Percentiles rank a stretch among this genome's conserved stretches.
Evolutionary conservation across 495 filamentous ascomycete species (phyloP).

Genomic region (Neurospora intermedia): DNA sequence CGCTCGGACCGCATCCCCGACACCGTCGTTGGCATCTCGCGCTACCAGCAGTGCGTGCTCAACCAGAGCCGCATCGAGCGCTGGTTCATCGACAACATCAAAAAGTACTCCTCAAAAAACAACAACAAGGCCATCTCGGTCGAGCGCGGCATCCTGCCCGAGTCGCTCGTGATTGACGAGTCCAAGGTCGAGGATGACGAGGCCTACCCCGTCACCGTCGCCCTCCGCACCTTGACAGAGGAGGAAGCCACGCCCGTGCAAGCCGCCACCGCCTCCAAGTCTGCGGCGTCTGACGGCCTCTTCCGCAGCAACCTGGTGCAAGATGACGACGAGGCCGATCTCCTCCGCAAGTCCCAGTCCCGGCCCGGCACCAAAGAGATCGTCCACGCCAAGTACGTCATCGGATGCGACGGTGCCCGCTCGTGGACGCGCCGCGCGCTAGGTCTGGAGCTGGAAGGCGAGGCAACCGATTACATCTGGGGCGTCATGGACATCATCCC

Average conservation of each 20-base stretch:
- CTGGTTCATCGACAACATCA: slow-evolving; percentile 43
- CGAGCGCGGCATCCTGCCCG: slow-evolving; percentile 42
- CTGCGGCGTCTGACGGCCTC: slow-evolving; percentile 30
- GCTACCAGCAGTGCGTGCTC: slow-evolving; percentile 44
- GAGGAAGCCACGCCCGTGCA: slow-evolving; percentile 36
- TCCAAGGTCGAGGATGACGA: slow-evolving; percentile 32
- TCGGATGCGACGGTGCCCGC: slow-evolving; percentile 60
- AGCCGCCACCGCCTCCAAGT: slow-evolving; percentile 19
- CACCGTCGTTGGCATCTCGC: slow-evolving; percentile 39
- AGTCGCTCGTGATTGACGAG: slow-evolving; percentile 36
- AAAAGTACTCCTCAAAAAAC: slow-evolving; percentile 16
- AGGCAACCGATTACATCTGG: slow-evolving; percentile 56
- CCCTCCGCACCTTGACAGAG: slow-evolving; percentile 33
- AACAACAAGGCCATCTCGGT: slow-evolving; percentile 31
- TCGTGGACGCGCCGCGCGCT: slow-evolving; percentile 49
- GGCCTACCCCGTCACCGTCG: slow-evolving; percentile 44
- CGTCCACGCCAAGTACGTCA: slow-evolving; percentile 53
- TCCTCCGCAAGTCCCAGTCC: slow-evolving; percentile 23
- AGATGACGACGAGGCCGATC: slow-evolving; percentile 44
- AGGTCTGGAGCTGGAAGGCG: slow-evolving; percentile 43
- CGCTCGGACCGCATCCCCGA: slow-evolving; percentile 41
- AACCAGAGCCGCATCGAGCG: slow-evolving; percentile 48
- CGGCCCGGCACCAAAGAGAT: slow-evolving; percentile 24
- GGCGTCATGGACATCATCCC: slow-evolving; percentile 57
- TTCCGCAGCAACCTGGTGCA: slow-evolving; percentile 38